These are phyloP conservation scores for Globisporangium radiosum DNA, from an alignment of 352 stramenopile genomes.

Conservation along the genomic window DNA sequence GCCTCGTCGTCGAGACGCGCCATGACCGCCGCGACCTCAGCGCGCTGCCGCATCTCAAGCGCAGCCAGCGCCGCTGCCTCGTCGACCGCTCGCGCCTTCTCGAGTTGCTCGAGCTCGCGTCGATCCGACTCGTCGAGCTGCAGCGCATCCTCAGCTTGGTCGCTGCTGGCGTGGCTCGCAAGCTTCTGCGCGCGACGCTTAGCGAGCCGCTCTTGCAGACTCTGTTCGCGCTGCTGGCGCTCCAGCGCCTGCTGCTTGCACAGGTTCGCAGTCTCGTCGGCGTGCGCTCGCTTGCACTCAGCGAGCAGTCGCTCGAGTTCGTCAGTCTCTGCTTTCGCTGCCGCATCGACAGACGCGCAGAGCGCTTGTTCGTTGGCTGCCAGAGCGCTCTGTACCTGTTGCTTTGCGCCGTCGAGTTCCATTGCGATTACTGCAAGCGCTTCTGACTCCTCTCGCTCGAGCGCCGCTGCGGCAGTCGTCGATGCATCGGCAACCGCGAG, in stretches of 20 bases:
- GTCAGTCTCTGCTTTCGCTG: constrained; percentile 11
- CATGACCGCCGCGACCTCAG: constrained; percentile 13
- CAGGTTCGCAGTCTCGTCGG: constrained; percentile 20
- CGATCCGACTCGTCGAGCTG: constrained; percentile 6
- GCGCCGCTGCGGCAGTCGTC: too few species aligned
- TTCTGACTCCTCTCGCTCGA: constrained; percentile 23
- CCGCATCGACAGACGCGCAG: constrained; percentile 1
- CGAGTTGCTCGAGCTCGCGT: background rate
- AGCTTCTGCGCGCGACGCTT: constrained; percentile 21
- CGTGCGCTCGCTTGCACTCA: constrained; percentile 26
- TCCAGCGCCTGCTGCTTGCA: constrained; percentile 24
- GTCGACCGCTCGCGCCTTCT: constrained; percentile 1
- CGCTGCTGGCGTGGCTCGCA: background rate
- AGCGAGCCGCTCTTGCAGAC: constrained; percentile 28
- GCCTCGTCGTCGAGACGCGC: constrained; percentile 5
- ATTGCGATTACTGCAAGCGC: constrained; percentile 27
- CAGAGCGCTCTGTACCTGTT: constrained; percentile 8
- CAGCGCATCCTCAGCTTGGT: background rate
- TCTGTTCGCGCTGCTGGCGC: constrained; percentile 30
- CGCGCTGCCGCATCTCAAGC: constrained; percentile 9
- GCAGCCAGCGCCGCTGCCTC: constrained; percentile 6
- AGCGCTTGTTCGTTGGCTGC: constrained; percentile 13
- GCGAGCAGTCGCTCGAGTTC: constrained; percentile 30
- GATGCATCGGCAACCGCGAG: background rate
- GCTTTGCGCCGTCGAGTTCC: constrained; percentile 13